Base-by-base conservation (phyloP, 164 flowering plant species). In the Chloranthus sessilifolius region DNA sequence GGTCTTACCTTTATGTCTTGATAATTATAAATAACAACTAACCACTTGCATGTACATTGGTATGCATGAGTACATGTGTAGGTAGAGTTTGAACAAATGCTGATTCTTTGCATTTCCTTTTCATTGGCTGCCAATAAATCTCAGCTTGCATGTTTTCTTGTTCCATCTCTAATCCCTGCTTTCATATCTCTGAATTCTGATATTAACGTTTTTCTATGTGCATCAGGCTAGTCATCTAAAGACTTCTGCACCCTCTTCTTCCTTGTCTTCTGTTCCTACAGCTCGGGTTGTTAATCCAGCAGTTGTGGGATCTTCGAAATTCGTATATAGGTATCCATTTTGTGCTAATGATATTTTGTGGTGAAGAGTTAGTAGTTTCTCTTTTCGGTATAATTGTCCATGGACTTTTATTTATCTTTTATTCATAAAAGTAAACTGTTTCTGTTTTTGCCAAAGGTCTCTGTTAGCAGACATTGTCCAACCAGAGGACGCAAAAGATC, bases 401-500 rank as follows among this genome's bases (percentile, higher is more conserved):
- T n/a, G n/a, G n/a, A n/a, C n/a, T n/a, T n/a, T n/a, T n/a, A n/a
- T n/a, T n/a, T n/a, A n/a, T 14, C 43, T 21, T 41, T 24, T 45
- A 5, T 5, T 15, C 11, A 47, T 14, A 6, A 28, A 47, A 30
- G 3, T 45, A 9, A 15, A 29, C 17, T 47, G 35, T 9, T 20
- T 27, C 19, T 21, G 30, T 42, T 28, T 43, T 31, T 53, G 36
- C 14, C 29, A 7, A 64, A 91, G 98, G 77, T 88, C 98, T 63
- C 80, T 83, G 17, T 67, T 91, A 60, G 95, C 90, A 50, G 95
- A 83, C 55, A 72, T 92, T 52, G 76, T 92, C 52, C 82, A 84
- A 64, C 88, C 94, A 19, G 80, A 76, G 47, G 85, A 92, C 47
- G 65, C 84, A 57, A 83, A 71, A 58, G 95, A 80, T 47, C 83